Percentiles rank a stretch among this genome's conserved stretches.
These are phyloP conservation scores for Sporothrix mexicana DNA, from an alignment of 2,329 filamentous ascomycete genomes.

Conservation along the genomic window DNA sequence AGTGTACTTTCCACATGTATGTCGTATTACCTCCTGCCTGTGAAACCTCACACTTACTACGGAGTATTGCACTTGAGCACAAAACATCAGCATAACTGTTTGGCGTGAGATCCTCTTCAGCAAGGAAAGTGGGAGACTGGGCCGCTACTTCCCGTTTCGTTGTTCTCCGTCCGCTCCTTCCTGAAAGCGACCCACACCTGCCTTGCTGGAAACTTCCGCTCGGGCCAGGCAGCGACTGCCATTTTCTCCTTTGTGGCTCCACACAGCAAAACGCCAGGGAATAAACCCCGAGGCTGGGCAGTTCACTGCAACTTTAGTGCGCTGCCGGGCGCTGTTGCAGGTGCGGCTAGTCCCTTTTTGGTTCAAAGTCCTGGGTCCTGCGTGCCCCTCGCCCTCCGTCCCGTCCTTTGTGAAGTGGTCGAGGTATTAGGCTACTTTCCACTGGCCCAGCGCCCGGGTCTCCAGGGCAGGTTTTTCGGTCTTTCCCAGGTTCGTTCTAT, in stretches of 20 bases:
- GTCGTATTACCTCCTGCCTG: not conserved
- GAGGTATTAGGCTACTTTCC: not conserved
- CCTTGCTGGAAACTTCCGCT: not conserved
- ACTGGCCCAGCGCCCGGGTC: conserved; percentile 3
- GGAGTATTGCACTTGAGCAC: not conserved
- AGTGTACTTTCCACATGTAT: not conserved
- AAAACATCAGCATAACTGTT: not conserved
- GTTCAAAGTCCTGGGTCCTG: conserved; percentile 1
- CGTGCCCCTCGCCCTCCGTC: not conserved
- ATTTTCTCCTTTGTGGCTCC: not conserved
- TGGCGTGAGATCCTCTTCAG: not conserved
- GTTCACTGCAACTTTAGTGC: not conserved
- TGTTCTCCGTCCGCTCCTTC: not conserved
- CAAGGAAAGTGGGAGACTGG: conserved; percentile 3
- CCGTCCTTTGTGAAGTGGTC: not conserved
- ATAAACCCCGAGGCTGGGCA: not conserved
- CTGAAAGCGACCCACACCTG: not conserved
- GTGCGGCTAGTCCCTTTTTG: conserved; percentile 1
- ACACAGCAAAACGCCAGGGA: conserved; percentile 6
- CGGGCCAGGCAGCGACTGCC: conserved; percentile 13
- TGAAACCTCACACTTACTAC: not conserved
- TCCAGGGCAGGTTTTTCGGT: not conserved
- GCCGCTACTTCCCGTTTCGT: not conserved
- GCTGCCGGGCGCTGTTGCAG: not conserved
- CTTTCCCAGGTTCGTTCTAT: not conserved